These are phyloP conservation scores for Pyronema omphalodes DNA, from an alignment of 495 filamentous ascomycete species.

Conservation along the genomic window DNA sequence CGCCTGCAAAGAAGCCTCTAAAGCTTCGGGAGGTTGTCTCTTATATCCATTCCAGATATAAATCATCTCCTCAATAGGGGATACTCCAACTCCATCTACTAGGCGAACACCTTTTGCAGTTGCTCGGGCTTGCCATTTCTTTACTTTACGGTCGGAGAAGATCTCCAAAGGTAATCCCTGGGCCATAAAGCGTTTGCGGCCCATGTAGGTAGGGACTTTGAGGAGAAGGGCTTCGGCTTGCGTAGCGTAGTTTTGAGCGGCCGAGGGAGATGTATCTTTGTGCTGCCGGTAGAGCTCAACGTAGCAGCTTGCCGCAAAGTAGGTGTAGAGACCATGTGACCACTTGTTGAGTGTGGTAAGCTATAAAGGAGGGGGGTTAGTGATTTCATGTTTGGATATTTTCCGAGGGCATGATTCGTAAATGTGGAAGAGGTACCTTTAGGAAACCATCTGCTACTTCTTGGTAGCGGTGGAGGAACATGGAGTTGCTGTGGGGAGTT, in stretches of 20 bases:
- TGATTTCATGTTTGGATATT: neutral
- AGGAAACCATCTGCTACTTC: conserved; percentile 56
- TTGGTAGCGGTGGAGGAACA: conserved; percentile 60
- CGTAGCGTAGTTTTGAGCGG: conserved; percentile 24
- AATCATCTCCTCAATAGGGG: conserved; percentile 82
- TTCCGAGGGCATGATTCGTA: neutral
- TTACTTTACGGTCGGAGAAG: conserved; percentile 67
- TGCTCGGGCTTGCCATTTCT: conserved; percentile 75
- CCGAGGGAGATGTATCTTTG: conserved; percentile 31
- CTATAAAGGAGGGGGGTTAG: conserved; percentile 11
- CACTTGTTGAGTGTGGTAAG: conserved; percentile 79
- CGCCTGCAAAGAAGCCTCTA: conserved; percentile 42
- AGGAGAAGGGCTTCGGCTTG: conserved; percentile 51
- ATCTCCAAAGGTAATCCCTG: conserved; percentile 77
- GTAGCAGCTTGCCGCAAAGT: conserved; percentile 61
- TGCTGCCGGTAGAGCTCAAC: conserved; percentile 58
- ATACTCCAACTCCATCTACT: conserved; percentile 66
- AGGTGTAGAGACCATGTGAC: conserved; percentile 80
- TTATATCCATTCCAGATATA: conserved; percentile 80
- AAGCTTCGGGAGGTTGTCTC: conserved; percentile 47
- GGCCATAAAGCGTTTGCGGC: conserved; percentile 79
- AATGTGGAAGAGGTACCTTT: conserved; percentile 27
- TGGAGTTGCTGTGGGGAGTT: conserved; percentile 30
- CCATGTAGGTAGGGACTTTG: conserved; percentile 54
- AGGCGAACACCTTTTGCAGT: conserved; percentile 38